Evolutionary conservation across 306 rosid genomes (phyloP).

Genomic region (Lathyrus tuberosus): DNA sequence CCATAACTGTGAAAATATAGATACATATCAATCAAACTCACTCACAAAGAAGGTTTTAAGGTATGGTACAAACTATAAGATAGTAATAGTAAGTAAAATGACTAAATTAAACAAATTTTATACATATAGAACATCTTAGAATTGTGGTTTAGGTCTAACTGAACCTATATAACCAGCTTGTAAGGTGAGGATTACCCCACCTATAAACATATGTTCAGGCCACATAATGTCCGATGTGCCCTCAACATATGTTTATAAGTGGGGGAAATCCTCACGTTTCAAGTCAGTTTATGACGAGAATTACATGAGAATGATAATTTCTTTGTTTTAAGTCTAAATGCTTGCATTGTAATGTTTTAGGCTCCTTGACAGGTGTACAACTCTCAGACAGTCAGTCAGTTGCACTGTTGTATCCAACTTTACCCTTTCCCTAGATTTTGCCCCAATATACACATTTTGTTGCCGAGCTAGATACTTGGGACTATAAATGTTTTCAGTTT

Average conservation of each 20-base stretch:
- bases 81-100: constrained; percentile 4
- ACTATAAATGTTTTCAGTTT: neutral
- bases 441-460: neutral
- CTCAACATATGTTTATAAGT: too few relatives aligned
- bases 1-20: constrained; percentile 64
- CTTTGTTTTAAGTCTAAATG: neutral
- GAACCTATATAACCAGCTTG: too few relatives aligned
- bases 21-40: constrained; percentile 38
- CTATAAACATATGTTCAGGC: too few relatives aligned
- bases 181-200: too few relatives aligned
- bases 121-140: too few relatives aligned
- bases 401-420: neutral
- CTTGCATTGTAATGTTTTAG: neutral
- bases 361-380: constrained; percentile 3
- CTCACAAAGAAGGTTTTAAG: constrained; percentile 30
- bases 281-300: constrained; percentile 11
- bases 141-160: too few relatives aligned
- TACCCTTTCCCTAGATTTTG: neutral
- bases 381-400: neutral
- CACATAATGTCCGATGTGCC: too few relatives aligned
- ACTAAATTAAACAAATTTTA: constrained; percentile 26
- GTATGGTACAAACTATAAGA: constrained; percentile 3
- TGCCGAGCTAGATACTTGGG: neutral
- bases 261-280: too few relatives aligned
- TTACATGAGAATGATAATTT: neutral